phyloP scores from a whole-genome alignment of 768 basidiomycete species.

The Boletus rubescentipes region DNA sequence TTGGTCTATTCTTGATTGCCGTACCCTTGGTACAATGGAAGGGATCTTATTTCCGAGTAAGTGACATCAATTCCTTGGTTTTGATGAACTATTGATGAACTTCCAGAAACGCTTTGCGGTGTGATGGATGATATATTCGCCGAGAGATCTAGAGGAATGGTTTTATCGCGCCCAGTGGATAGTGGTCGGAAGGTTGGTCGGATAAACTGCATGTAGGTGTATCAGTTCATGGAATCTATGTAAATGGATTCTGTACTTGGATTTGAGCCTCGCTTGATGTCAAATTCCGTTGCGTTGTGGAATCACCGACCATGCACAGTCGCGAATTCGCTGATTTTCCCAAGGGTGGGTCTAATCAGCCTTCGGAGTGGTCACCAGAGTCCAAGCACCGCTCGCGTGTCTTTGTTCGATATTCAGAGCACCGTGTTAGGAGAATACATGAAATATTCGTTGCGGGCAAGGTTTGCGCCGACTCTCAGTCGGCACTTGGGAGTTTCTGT shows the following conservation, averaged over 20 bases:
- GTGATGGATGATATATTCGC: constrained; percentile 4
- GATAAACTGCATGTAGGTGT: too few species aligned
- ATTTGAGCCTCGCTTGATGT: background rate
- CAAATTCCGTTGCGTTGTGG: background rate
- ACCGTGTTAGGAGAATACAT: too few species aligned
- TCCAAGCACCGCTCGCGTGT: too few species aligned
- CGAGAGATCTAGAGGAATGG: background rate
- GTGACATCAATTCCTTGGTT: constrained; percentile 8
- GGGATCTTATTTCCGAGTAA: constrained; percentile 36
- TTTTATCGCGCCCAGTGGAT: background rate
- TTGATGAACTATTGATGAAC: background rate
- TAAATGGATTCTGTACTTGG: background rate
- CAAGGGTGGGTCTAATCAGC: too few species aligned
- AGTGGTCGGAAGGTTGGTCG: background rate
- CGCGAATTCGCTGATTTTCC: too few species aligned
- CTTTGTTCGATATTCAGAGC: too few species aligned
- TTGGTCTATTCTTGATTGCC: constrained; percentile 36
- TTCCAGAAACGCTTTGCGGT: constrained; percentile 22
- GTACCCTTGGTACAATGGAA: constrained; percentile 37
- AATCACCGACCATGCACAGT: too few species aligned
- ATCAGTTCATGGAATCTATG: background rate
- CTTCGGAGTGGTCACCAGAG: too few species aligned
- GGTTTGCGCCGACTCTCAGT: too few species aligned
- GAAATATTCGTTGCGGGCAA: too few species aligned
- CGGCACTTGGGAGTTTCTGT: too few species aligned